phyloP scores from a whole-genome alignment of 192 early-diverging fungal genomes.

The Umbelopsis isabellina region DNA sequence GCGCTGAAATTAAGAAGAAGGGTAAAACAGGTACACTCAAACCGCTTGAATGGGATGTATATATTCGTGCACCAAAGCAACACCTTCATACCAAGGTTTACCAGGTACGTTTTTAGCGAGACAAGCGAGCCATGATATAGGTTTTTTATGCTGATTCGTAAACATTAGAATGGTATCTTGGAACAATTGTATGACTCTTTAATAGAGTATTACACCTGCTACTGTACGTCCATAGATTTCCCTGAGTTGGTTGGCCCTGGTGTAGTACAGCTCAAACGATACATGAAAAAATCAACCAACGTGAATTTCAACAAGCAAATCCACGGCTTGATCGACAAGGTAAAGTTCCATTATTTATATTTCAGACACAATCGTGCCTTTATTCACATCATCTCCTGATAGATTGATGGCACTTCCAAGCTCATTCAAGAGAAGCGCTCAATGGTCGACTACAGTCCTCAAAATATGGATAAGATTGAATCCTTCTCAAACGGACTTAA shows the following conservation, averaged over 20 bases:
- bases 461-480: conserved; percentile 47
- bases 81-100: conserved; percentile 87
- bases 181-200: conserved; percentile 78
- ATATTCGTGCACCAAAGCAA: conserved; percentile 79
- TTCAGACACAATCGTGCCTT: not conserved
- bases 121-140: not conserved
- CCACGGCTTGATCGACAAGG: conserved; percentile 82
- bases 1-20: conserved; percentile 71
- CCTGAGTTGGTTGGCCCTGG: conserved; percentile 92
- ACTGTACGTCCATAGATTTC: conserved; percentile 85
- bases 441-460: conserved; percentile 65
- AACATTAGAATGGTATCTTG: conserved; percentile 67
- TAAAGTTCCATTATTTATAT: conserved; percentile 25
- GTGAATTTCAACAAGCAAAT: conserved; percentile 80
- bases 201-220: conserved; percentile 74
- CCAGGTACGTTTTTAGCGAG: conserved; percentile 42
- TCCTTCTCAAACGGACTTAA: conserved; percentile 47
- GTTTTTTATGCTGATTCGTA: not conserved
- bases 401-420: conserved; percentile 78
- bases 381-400: not conserved
- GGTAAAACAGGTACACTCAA: conserved; percentile 83
- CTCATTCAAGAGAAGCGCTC: conserved; percentile 77
- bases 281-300: conserved; percentile 81
- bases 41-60: conserved; percentile 78
- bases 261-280: conserved; percentile 81